Conservation (phyloP, 169 alveolate genomes). For the Plasmodium coatneyi region DNA sequence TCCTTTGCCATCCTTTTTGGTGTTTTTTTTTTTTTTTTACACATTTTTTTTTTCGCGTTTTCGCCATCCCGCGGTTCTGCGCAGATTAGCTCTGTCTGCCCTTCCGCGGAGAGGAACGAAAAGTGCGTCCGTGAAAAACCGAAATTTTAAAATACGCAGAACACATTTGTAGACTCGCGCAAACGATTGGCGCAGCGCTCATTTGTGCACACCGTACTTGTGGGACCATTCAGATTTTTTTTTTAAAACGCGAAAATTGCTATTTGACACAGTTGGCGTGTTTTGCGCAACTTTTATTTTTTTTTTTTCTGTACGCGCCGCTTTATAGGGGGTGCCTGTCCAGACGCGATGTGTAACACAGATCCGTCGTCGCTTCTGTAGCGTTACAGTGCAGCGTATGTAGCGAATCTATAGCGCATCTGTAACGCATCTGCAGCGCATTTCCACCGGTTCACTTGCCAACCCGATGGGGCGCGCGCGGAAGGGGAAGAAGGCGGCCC, state of each 20-base stretch:
- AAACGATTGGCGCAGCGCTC: not conserved
- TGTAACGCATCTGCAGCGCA: too few species aligned
- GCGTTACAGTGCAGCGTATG: not conserved
- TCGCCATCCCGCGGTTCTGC: not conserved
- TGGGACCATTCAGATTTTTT: not conserved
- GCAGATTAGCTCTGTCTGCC: not conserved
- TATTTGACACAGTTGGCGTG: not conserved
- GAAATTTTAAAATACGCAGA: not conserved
- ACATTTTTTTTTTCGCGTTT: not conserved
- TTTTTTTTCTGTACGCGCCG: not conserved
- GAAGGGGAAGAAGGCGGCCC: not conserved
- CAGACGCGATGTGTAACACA: not conserved
- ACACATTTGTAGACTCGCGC: not conserved
- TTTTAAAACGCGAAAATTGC: not conserved
- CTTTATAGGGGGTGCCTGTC: not conserved
- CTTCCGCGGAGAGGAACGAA: not conserved
- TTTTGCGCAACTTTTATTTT: not conserved
- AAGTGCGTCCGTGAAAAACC: not conserved
- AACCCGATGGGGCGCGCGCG: constrained; percentile 2
- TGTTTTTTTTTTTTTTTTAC: not conserved
- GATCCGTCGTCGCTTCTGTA: not conserved
- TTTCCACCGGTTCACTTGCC: not conserved
- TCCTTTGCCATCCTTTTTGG: not conserved
- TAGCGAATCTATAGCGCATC: not conserved
- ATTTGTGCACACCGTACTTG: not conserved